Percentiles rank a stretch among this genome's conserved stretches.
phyloP scores from a whole-genome alignment of 2,329 filamentous ascomycete species.

The Helotiales sp. region DNA sequence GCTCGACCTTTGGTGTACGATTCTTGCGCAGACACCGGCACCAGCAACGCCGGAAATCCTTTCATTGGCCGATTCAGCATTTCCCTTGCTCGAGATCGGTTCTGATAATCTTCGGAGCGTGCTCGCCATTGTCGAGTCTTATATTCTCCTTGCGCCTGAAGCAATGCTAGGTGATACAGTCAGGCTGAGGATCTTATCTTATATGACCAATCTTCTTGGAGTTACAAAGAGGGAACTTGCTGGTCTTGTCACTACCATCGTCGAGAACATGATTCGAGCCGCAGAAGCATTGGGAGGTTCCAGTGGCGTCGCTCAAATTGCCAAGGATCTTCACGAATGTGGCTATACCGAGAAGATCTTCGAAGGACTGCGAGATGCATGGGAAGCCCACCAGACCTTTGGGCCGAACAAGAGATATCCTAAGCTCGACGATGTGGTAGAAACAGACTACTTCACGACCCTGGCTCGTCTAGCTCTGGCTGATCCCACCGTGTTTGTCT shows the following conservation, averaged over 20 bases:
- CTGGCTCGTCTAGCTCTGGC: slow-evolving; percentile 76
- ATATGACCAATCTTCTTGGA: slow-evolving; percentile 50
- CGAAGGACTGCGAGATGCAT: slow-evolving; percentile 64
- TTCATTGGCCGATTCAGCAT: slow-evolving; percentile 59
- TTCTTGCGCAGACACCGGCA: slow-evolving; percentile 65
- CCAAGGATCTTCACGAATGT: slow-evolving; percentile 63
- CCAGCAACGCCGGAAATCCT: slow-evolving; percentile 64
- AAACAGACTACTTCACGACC: slow-evolving; percentile 84
- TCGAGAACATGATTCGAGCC: slow-evolving; percentile 65
- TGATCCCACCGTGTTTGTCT: slow-evolving; percentile 69
- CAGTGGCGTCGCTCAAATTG: slow-evolving; percentile 60
- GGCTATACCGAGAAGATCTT: slow-evolving; percentile 65
- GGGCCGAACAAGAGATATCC: slow-evolving; percentile 73
- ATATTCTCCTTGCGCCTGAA: slow-evolving; percentile 69
- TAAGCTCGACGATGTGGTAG: slow-evolving; percentile 70
- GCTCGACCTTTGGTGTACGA: slow-evolving; percentile 81
- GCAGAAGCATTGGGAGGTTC: slow-evolving; percentile 63
- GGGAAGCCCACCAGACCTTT: slow-evolving; percentile 76
- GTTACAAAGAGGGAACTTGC: slow-evolving; percentile 58
- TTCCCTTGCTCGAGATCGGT: slow-evolving; percentile 67
- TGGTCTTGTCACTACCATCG: slow-evolving; percentile 57
- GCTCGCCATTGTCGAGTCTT: slow-evolving; percentile 67
- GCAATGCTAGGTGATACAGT: slow-evolving; percentile 60
- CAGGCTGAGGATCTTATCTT: slow-evolving; percentile 50
- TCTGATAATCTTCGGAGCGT: slow-evolving; percentile 62